phyloP scores from a whole-genome alignment of 345 rosid genomes.

The Rhodamnia rubescens region DNA sequence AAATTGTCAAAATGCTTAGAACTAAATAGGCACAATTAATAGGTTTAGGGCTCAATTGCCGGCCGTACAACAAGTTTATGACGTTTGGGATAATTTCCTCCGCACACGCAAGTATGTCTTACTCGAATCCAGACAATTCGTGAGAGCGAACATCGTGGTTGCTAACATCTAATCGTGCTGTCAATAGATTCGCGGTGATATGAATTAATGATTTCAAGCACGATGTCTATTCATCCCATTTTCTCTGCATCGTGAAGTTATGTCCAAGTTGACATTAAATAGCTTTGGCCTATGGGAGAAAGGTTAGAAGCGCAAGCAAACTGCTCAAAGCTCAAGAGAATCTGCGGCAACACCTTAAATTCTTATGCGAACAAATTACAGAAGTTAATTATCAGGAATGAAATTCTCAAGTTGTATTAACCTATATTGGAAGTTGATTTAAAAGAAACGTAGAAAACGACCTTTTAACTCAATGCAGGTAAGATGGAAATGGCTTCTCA shows the following conservation, averaged over 20 bases:
- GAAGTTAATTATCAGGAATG: neutral
- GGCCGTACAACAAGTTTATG: rapidly evolving
- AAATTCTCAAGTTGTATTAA: neutral
- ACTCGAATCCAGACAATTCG: neutral
- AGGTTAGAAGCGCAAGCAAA: neutral
- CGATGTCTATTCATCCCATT: neutral
- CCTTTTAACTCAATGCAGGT: neutral
- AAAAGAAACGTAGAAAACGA: neutral
- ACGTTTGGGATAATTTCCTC: no score
- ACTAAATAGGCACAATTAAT: no score
- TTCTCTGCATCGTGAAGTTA: neutral
- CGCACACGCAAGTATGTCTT: neutral
- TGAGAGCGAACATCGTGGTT: neutral
- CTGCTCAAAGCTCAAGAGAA: neutral
- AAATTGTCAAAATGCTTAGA: no score
- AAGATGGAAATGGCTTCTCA: neutral
- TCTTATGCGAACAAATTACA: neutral
- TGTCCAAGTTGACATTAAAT: neutral
- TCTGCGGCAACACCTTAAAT: neutral
- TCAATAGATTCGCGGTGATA: neutral
- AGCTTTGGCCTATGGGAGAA: neutral
- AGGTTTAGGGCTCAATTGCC: no score
- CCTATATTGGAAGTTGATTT: neutral
- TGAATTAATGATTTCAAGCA: neutral
- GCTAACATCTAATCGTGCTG: neutral